Percentiles rank a stretch among this genome's conserved stretches.
Evolutionary conservation across 2,329 filamentous ascomycete genomes (phyloP).

Genomic region (Colletotrichum sojae): DNA sequence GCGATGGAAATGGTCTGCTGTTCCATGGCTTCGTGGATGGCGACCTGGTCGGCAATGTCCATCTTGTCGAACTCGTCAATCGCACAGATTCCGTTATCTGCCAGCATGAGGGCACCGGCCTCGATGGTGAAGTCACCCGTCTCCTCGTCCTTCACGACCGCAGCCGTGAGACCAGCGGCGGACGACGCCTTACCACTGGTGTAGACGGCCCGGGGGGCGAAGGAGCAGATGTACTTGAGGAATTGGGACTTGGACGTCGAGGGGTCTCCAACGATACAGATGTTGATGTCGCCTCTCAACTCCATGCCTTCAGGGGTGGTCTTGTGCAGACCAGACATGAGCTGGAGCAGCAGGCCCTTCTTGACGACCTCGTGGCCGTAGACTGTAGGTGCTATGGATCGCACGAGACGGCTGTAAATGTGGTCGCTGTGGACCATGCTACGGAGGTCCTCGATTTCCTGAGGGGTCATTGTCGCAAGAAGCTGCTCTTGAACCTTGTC

Average conservation of each 20-base stretch:
- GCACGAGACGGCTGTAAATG: slow-evolving; percentile 92
- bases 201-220: slow-evolving; percentile 96
- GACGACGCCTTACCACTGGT: slow-evolving; percentile 98
- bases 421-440: slow-evolving; percentile 95
- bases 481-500: slow-evolving; percentile 91
- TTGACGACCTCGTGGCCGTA: slow-evolving; percentile 98
- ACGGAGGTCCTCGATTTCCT: slow-evolving; percentile 93
- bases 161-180: slow-evolving; percentile 95
- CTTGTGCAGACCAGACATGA: slow-evolving; percentile 97
- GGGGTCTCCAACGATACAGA: slow-evolving; percentile 97
- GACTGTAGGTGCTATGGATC: slow-evolving; percentile 95
- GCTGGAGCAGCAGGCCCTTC: slow-evolving; percentile 92
- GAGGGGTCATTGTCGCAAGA: slow-evolving; percentile 84
- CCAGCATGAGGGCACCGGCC: slow-evolving; percentile 96
- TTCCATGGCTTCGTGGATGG: slow-evolving; percentile 99
- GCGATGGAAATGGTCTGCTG: slow-evolving; percentile 99
- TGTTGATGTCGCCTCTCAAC: slow-evolving; percentile 97
- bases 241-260: slow-evolving; percentile 99
- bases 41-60: slow-evolving; percentile 97
- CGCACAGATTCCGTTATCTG: slow-evolving; percentile 95
- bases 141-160: slow-evolving; percentile 97
- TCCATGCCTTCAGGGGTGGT: slow-evolving; percentile 94
- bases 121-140: slow-evolving; percentile 99
- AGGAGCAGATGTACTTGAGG: slow-evolving; percentile 96
- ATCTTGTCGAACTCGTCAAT: slow-evolving; percentile 99